A percentile compares a stretch with the other conserved stretches of the same genome.
Evolutionary conservation across 768 basidiomycete genomes (phyloP).

Genomic region (Boletus huronensis): DNA sequence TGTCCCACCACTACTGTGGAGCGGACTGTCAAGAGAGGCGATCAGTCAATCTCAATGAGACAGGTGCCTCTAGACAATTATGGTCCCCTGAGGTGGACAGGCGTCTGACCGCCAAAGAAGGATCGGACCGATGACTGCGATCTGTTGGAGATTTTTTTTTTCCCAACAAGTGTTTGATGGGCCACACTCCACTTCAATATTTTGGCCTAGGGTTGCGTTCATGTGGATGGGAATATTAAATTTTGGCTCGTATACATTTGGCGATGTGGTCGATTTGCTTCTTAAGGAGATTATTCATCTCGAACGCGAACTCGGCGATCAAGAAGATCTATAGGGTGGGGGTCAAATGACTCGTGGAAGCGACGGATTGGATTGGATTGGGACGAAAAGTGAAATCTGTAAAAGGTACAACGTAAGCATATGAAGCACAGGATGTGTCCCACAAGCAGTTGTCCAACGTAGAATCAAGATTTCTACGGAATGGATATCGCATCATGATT

Average conservation of each 20-base stretch:
- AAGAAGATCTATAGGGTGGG: conserved; percentile 5
- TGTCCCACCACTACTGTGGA: background rate
- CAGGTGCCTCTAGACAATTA: background rate
- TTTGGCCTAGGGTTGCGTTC: background rate
- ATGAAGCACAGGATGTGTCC: background rate
- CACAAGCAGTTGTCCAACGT: background rate
- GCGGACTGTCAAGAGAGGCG: background rate
- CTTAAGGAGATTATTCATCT: conserved; percentile 17
- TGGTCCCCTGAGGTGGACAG: background rate
- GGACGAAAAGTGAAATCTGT: background rate
- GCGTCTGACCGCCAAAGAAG: background rate
- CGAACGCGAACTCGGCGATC: conserved; percentile 8
- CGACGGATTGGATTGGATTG: background rate
- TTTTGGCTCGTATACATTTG: background rate
- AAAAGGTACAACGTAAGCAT: conserved; percentile 2
- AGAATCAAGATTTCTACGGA: conserved; percentile 15
- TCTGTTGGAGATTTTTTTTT: background rate
- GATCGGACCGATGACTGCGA: background rate
- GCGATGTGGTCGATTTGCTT: background rate
- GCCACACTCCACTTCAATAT: background rate
- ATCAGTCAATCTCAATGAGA: background rate
- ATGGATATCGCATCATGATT: conserved; percentile 9
- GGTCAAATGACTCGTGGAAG: background rate
- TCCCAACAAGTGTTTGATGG: background rate
- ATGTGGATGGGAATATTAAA: background rate